phyloP scores from a whole-genome alignment of 2,329 filamentous ascomycete genomes.

The Xylariaceae sp. region DNA sequence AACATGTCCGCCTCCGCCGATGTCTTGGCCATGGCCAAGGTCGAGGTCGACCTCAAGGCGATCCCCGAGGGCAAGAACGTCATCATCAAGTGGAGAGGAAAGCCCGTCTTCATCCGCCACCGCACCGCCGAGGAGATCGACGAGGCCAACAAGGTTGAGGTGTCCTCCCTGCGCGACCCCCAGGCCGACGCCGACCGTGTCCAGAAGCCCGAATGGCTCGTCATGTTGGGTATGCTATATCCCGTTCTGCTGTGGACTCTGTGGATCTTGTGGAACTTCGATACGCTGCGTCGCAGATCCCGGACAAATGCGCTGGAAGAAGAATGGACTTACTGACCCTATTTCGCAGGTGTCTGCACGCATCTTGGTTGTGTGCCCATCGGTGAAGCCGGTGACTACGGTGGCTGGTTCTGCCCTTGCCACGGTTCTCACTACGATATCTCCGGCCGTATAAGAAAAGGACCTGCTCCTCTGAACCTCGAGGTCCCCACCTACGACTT shows the following conservation, averaged over 20 bases:
- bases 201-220: constrained; percentile 96
- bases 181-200: constrained; percentile 88
- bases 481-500: constrained; percentile 93
- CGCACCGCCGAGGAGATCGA: constrained; percentile 89
- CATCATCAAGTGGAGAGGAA: constrained; percentile 99
- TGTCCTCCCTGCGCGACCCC: constrained; percentile 81
- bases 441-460: constrained; percentile 95
- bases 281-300: not conserved
- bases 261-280: not conserved
- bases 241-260: constrained; percentile 11
- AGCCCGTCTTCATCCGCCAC: constrained; percentile 99
- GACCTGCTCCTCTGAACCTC: constrained; percentile 93
- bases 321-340: constrained; percentile 16
- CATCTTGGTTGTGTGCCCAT: constrained; percentile 99
- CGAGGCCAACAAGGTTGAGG: constrained; percentile 84
- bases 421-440: constrained; percentile 99
- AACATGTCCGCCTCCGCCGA: constrained; percentile 99
- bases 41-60: constrained; percentile 85
- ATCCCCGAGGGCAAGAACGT: constrained; percentile 99
- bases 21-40: constrained; percentile 98
- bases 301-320: not conserved
- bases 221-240: constrained; percentile 77
- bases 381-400: constrained; percentile 94
- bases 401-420: constrained; percentile 99
- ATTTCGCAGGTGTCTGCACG: constrained; percentile 79